A percentile compares a stretch with the other conserved stretches of the same genome.
phyloP scores from a whole-genome alignment of 306 rosid species.

The Quillaja saponaria region DNA sequence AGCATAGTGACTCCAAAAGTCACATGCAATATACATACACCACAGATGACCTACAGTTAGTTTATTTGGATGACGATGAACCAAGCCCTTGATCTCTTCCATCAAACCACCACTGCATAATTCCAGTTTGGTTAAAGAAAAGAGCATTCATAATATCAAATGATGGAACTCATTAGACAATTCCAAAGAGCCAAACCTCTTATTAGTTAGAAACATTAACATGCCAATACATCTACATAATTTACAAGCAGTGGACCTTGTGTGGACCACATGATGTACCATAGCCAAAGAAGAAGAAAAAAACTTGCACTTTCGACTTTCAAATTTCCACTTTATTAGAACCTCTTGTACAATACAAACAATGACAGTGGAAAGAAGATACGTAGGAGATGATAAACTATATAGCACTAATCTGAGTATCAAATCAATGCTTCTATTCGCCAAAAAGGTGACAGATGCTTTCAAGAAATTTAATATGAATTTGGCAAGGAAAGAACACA shows the following conservation, averaged over 20 bases:
- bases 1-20: constrained; percentile 19
- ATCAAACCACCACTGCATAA: constrained; percentile 71
- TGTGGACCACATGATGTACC: too few relatives aligned
- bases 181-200: too few relatives aligned
- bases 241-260: too few relatives aligned
- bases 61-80: constrained; percentile 75
- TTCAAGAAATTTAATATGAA: too few relatives aligned
- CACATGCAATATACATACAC: constrained; percentile 20
- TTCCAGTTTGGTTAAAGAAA: constrained; percentile 34
- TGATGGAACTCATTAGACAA: neutral
- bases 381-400: neutral
- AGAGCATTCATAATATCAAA: neutral
- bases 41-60: constrained; percentile 58
- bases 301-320: too few relatives aligned
- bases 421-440: too few relatives aligned
- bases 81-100: constrained; percentile 75
- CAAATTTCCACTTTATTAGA: too few relatives aligned
- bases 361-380: neutral
- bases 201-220: too few relatives aligned
- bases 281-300: too few relatives aligned
- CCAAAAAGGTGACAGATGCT: too few relatives aligned
- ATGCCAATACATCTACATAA: too few relatives aligned
- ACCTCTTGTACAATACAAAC: too few relatives aligned
- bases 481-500: neutral
- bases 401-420: neutral